Percentiles rank a stretch among this genome's conserved stretches.
Conservation (phyloP, 1,284 basidiomycete species). For the Exobasidium rhododendri region DNA sequence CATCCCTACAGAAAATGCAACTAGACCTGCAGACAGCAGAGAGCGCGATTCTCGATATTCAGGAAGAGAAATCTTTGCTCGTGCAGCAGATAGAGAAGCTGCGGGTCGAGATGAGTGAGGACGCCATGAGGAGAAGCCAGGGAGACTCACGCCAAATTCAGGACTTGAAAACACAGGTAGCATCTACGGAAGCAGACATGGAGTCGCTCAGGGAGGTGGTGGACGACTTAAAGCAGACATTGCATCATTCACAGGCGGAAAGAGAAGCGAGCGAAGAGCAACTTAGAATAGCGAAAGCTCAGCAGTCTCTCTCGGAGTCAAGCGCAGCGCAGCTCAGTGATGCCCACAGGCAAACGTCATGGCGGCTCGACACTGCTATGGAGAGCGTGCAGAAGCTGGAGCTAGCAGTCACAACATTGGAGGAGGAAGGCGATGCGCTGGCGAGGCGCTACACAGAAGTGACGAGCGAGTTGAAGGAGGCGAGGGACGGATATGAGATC, state of each 20-base stretch:
- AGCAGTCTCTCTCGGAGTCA: not conserved
- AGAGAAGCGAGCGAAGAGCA: not conserved
- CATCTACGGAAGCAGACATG: not conserved
- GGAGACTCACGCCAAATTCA: not conserved
- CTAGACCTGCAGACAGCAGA: constrained; percentile 6
- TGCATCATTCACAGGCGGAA: not conserved
- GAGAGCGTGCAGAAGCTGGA: not conserved
- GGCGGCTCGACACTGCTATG: not conserved
- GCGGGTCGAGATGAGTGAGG: not conserved
- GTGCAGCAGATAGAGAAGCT: not conserved
- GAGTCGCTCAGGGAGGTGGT: not conserved
- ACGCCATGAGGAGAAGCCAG: not conserved
- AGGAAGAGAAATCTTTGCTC: not conserved
- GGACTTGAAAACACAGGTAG: not conserved
- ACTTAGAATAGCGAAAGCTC: not conserved
- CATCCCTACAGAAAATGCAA: constrained; percentile 1
- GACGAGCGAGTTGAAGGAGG: not conserved
- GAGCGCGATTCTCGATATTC: not conserved
- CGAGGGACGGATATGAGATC: not conserved
- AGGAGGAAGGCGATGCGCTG: not conserved
- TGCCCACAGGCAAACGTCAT: not conserved
- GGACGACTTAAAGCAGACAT: not conserved
- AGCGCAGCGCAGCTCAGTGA: not conserved
- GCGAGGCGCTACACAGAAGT: not conserved
- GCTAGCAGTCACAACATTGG: not conserved